Base-by-base conservation (phyloP, 2,329 filamentous ascomycete species). In the Moelleriella libera region DNA sequence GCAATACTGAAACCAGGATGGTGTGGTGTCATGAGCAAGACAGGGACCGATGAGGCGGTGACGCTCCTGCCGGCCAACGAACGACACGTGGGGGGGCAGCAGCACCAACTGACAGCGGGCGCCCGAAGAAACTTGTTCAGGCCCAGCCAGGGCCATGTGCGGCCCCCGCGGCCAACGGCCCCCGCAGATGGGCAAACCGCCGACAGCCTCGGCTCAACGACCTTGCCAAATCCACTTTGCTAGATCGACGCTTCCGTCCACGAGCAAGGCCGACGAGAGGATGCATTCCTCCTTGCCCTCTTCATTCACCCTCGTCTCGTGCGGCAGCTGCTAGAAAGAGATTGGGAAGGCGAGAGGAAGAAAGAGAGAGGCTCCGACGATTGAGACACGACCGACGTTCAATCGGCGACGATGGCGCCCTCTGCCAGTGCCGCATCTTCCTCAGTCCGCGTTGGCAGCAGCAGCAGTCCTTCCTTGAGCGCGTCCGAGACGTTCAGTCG, bases 401-500 rank as follows among this genome's bases (percentile, higher is more conserved):
- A 8, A 37, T 8, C 34, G 8, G 34, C 34, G 8, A 37, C 34
- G 8, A 37, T 37, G 34, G 8, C 34, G 34, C 34, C 34, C 34
- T 37, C 34, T 3, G 12, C 12, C 34, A 37, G 34, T 12, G 34
- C 34, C 8, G 8, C 34, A 37, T 12, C 34, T 8, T 37, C 34
- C 34, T 12, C 12, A 21, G 21, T 21, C 21, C 21, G 21, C 21
- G 21, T 21, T 21, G 21, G 21, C 12, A 37, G 12, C 34, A 12
- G 8, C 34, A 37, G 69, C 57, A 73, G 69, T 56, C 68, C 73
- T 52, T 68, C 72, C 52, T 54, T 55, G 48, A 66, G 62, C 44
- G 53, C 57, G 30, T 57, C 55, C 48, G 59, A 61, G 57, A 72
- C 65, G 55, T 72, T 73, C 59, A 63, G 68, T 57, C 76, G 80